Conservation (phyloP, 495 filamentous ascomycete genomes). For the Xylaria flabelliformis region DNA sequence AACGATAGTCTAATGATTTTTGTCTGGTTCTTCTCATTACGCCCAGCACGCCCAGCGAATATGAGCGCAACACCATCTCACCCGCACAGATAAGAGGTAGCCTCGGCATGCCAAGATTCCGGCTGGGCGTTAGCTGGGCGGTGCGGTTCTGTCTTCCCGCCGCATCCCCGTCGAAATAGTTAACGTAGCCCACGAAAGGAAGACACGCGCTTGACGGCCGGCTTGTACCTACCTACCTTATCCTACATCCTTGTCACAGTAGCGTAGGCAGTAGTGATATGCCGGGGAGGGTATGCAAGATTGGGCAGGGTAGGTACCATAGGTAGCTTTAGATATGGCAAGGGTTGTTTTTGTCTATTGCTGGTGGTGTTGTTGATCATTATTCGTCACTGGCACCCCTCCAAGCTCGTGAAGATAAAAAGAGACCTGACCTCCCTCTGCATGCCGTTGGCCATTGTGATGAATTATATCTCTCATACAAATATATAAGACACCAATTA, state of each 20-base stretch:
- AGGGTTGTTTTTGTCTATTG: neutral
- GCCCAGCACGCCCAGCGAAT: constrained; percentile 16
- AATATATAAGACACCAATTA: neutral
- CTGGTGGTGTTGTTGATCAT: constrained; percentile 20
- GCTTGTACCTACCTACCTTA: constrained; percentile 22
- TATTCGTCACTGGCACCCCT: constrained; percentile 19
- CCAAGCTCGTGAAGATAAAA: constrained; percentile 20
- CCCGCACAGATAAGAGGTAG: constrained; percentile 7
- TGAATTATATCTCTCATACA: neutral
- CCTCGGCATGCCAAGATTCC: constrained; percentile 14
- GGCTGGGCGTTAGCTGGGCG: constrained; percentile 14
- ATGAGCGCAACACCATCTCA: neutral
- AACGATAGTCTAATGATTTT: neutral
- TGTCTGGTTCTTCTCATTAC: constrained; percentile 9
- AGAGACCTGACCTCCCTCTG: constrained; percentile 17
- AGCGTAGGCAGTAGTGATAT: constrained; percentile 8
- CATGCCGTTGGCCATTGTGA: neutral
- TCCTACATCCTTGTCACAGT: constrained; percentile 11
- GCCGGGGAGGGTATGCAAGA: constrained; percentile 22
- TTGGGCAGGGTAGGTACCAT: constrained; percentile 12
- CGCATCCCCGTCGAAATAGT: constrained; percentile 14
- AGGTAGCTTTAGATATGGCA: neutral
- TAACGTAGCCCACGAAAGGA: neutral
- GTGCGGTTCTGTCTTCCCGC: constrained; percentile 5
- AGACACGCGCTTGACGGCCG: neutral